phyloP scores from a whole-genome alignment of 148 eudicot genomes.

The Euryodendron excelsum region DNA sequence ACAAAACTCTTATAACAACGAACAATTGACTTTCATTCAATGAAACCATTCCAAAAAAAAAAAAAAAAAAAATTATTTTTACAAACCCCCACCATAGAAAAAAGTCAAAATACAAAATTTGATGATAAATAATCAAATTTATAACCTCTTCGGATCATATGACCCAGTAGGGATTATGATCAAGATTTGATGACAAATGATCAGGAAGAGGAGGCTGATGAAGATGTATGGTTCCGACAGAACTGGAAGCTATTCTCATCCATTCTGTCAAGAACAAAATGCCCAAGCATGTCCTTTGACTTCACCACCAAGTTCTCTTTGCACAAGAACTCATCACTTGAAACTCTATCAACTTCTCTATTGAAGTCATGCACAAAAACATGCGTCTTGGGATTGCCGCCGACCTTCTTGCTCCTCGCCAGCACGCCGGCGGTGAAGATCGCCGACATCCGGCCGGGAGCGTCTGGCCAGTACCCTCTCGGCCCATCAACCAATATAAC shows the following conservation, averaged over 20 bases:
- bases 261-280: slow-evolving; percentile 63
- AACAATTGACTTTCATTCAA: slow-evolving; percentile 7
- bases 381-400: slow-evolving; percentile 52
- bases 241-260: slow-evolving; percentile 45
- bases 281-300: slow-evolving; percentile 57
- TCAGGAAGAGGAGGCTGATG: background rate
- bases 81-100: background rate
- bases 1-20: background rate
- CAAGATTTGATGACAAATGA: too few species aligned
- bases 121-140: slow-evolving; percentile 21
- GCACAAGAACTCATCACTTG: slow-evolving; percentile 67
- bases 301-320: slow-evolving; percentile 71
- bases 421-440: slow-evolving; percentile 70
- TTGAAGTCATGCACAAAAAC: slow-evolving; percentile 69
- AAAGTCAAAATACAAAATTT: slow-evolving; percentile 1
- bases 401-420: slow-evolving; percentile 66
- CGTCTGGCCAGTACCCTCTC: slow-evolving; percentile 71
- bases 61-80: slow-evolving; percentile 4
- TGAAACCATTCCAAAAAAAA: background rate
- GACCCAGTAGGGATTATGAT: background rate
- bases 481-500: slow-evolving; percentile 74
- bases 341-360: slow-evolving; percentile 38
- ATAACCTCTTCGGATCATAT: background rate
- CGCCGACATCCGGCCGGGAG: slow-evolving; percentile 71
- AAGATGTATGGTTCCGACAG: slow-evolving; percentile 39